These are phyloP conservation scores for Coelastrella sp. DNA, from an alignment of 139 green algal species.

Conservation along the genomic window DNA sequence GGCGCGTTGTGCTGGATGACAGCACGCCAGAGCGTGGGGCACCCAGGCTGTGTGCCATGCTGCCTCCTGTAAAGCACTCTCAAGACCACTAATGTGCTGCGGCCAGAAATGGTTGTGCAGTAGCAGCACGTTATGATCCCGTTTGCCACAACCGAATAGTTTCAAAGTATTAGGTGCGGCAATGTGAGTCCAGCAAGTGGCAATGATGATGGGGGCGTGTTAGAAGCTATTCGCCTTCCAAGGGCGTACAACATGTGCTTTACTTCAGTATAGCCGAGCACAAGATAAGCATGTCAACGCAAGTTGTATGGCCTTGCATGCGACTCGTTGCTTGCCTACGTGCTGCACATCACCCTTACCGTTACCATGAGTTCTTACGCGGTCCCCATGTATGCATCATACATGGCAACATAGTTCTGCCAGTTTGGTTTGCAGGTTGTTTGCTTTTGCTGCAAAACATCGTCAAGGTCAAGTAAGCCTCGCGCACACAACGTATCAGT, in stretches of 20 bases:
- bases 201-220: slow-evolving; percentile 4
- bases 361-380: too few relatives aligned
- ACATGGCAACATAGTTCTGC: too few relatives aligned
- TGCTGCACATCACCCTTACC: too few relatives aligned
- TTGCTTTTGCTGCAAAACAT: too few relatives aligned
- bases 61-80: slow-evolving; percentile 17
- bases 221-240: not conserved
- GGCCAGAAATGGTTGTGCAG: not conserved
- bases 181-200: not conserved
- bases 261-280: not conserved
- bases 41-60: not conserved
- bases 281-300: too few relatives aligned
- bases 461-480: too few relatives aligned
- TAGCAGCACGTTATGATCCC: not conserved
- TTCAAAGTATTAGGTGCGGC: not conserved
- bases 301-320: too few relatives aligned
- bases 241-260: not conserved
- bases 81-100: slow-evolving; percentile 17
- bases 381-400: too few relatives aligned
- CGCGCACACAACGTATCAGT: too few relatives aligned
- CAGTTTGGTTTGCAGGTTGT: too few relatives aligned
- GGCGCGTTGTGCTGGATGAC: slow-evolving; percentile 9
- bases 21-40: slow-evolving; percentile 6
- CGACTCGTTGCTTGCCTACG: too few relatives aligned
- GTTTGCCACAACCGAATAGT: not conserved